Evolutionary conservation across 1,284 basidiomycete genomes (phyloP).

Genomic region (Pisolithus thermaeus): DNA sequence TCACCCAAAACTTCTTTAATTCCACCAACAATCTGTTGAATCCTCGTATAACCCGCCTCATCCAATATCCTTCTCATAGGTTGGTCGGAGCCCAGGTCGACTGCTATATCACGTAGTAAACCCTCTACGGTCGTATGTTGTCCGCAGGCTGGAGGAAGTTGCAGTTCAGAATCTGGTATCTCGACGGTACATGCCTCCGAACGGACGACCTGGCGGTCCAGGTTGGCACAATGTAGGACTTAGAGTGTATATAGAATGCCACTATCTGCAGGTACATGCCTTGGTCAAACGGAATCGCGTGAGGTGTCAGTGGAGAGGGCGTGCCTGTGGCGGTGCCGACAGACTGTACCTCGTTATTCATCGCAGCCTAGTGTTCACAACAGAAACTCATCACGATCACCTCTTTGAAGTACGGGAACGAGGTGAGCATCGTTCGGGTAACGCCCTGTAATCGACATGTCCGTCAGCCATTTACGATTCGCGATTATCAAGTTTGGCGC

Average conservation of each 20-base stretch:
- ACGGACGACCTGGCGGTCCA: slow-evolving; percentile 93
- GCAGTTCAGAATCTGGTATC: slow-evolving; percentile 88
- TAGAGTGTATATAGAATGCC: slow-evolving; percentile 78
- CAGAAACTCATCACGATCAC: too few relatives aligned
- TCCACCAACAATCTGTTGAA: slow-evolving; percentile 69
- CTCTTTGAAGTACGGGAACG: too few relatives aligned
- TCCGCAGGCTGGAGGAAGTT: slow-evolving; percentile 83
- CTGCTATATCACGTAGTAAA: slow-evolving; percentile 77
- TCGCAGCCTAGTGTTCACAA: too few relatives aligned
- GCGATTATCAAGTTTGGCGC: slow-evolving; percentile 2
- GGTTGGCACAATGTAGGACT: slow-evolving; percentile 71
- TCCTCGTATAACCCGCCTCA: slow-evolving; percentile 70
- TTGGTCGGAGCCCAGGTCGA: slow-evolving; percentile 83
- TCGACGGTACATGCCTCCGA: slow-evolving; percentile 77
- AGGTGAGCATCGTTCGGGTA: slow-evolving; percentile 90
- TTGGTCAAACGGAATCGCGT: too few relatives aligned
- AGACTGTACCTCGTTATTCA: too few relatives aligned
- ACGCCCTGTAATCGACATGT: slow-evolving; percentile 52
- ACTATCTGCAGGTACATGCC: slow-evolving; percentile 39
- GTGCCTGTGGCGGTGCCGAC: too few relatives aligned
- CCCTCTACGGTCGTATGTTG: slow-evolving; percentile 97
- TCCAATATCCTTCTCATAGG: slow-evolving; percentile 83
- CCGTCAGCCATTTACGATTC: slow-evolving; percentile 3
- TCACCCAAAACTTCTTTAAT: slow-evolving; percentile 66
- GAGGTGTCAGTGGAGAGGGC: too few relatives aligned